Conservation (phyloP, 805 yeast species). For the Lipomyces anomalus region DNA sequence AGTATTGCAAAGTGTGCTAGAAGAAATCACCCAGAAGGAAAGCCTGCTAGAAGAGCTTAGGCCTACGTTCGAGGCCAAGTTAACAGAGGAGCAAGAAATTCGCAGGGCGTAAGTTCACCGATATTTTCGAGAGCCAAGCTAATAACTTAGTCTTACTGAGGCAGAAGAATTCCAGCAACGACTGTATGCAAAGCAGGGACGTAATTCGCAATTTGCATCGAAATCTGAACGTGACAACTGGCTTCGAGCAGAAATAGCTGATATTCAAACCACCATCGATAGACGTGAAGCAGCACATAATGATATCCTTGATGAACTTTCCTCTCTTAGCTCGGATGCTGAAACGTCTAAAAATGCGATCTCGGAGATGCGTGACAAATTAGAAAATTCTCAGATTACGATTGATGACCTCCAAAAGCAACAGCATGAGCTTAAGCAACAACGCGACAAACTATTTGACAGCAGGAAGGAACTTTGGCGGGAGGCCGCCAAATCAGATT, state of each 20-base stretch:
- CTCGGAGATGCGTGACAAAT: constrained; percentile 10
- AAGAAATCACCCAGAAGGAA: constrained; percentile 10
- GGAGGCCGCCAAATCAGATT: constrained; percentile 59
- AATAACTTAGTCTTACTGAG: constrained; percentile 9
- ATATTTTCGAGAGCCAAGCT: no score
- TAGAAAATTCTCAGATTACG: constrained; percentile 24
- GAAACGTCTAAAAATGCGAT: constrained; percentile 18
- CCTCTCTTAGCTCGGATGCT: constrained; percentile 4
- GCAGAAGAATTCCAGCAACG: constrained; percentile 26
- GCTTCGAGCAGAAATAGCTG: constrained; percentile 50
- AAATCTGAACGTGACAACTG: constrained; percentile 60
- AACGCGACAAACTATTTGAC: constrained; percentile 45
- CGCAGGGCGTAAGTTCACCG: constrained; percentile 10
- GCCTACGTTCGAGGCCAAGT: constrained; percentile 15
- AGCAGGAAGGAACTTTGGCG: constrained; percentile 73
- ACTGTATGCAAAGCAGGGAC: constrained; percentile 67
- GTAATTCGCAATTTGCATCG: constrained; percentile 53
- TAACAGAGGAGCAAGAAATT: constrained; percentile 13
- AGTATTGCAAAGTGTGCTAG: constrained; percentile 9
- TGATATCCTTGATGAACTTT: constrained; percentile 26
- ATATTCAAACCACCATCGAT: constrained; percentile 32
- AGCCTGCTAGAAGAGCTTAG: constrained; percentile 7
- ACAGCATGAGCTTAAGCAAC: constrained; percentile 16
- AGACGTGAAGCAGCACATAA: constrained; percentile 30
- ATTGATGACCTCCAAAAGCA: constrained; percentile 16